Percentiles rank a stretch among this genome's conserved stretches.
Evolutionary conservation across 768 basidiomycete genomes (phyloP).

Genomic region (Rhizopogon rudus): DNA sequence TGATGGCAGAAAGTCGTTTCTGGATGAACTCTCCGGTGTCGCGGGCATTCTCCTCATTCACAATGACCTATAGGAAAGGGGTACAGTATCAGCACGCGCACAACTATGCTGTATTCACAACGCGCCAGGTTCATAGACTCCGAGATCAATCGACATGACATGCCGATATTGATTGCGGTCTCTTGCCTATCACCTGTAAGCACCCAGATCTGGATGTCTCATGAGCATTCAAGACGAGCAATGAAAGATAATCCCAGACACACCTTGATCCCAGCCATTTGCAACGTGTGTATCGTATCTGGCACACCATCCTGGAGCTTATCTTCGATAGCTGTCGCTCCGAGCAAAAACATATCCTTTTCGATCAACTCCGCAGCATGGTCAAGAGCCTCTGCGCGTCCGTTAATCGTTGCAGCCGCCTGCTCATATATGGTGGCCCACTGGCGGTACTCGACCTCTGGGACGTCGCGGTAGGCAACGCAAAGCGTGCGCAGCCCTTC

Average conservation of each 20-base stretch:
- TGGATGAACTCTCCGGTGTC: slow-evolving; percentile 84
- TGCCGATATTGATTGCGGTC: slow-evolving; percentile 98
- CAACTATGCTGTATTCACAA: background rate
- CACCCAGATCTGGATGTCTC: slow-evolving; percentile 75
- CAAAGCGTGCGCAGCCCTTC: slow-evolving; percentile 97
- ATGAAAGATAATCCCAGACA: background rate
- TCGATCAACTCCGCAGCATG: slow-evolving; percentile 94
- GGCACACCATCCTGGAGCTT: slow-evolving; percentile 98
- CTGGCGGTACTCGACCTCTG: slow-evolving; percentile 84
- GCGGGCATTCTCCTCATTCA: slow-evolving; percentile 83
- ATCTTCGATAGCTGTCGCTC: slow-evolving; percentile 98
- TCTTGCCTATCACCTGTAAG: slow-evolving; percentile 97
- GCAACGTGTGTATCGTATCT: slow-evolving; percentile 94
- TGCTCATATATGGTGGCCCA: slow-evolving; percentile 88
- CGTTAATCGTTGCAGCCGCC: slow-evolving; percentile 93
- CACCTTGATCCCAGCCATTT: slow-evolving; percentile 97
- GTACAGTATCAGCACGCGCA: background rate
- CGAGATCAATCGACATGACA: slow-evolving; percentile 94
- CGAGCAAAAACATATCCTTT: slow-evolving; percentile 86
- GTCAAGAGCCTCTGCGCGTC: slow-evolving; percentile 92
- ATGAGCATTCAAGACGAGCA: slow-evolving; percentile 1
- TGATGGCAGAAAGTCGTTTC: slow-evolving; percentile 88
- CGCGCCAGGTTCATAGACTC: slow-evolving; percentile 96
- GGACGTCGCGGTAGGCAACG: slow-evolving; percentile 88
- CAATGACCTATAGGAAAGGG: slow-evolving; percentile 61